Evolutionary conservation across 192 early-diverging fungal species (phyloP), one percentile per base, ranked within the genome.

Genomic region (Lobosporangium transversale): DNA sequence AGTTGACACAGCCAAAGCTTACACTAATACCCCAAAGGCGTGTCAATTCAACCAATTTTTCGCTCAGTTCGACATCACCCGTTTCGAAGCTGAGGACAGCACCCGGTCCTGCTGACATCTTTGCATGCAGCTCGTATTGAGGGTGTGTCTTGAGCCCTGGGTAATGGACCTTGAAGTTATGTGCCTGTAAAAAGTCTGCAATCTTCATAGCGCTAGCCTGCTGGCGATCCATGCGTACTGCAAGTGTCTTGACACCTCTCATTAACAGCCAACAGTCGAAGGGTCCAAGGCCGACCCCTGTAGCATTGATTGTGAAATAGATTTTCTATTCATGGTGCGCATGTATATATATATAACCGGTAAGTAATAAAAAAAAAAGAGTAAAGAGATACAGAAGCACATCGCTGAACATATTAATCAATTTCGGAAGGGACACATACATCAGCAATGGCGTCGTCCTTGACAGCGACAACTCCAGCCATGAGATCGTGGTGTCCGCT

Each of bases 1-100:
- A 97, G 79, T 99, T 98, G 53, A 99, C 92, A 81, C 95, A 97
- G 10, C 97, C 97, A 92, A 99, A 99, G 68, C 92, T 94, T 56
- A 99, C 97, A 66, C 91, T 94, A 54, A 98, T 99, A 30, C 90
- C 89, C 92, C 92, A 99, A 51, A 97, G 70, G 53, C 89, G 85
- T 10, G 91, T 87, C 20, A 86, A 81, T 76, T 97, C 95, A 0
- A 97, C 95, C 30, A 99, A 86, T 31, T 89, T 82, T 67, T 93
- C 90, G 23, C 88, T 91, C 53, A 89, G 73, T 11, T 85, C 90
- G 9, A 94, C 86, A 61, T 94, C 87, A 6, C 95, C 95, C 10
- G 97, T 99, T 64, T 93, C 90, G 73, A 99, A 99, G 73, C 92
- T 94, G 65, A 99, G 84, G 45, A 99, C 97, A 0, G 96, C 96